Conservation (phyloP, 2,329 filamentous ascomycete genomes). For the Penicillium hordei region DNA sequence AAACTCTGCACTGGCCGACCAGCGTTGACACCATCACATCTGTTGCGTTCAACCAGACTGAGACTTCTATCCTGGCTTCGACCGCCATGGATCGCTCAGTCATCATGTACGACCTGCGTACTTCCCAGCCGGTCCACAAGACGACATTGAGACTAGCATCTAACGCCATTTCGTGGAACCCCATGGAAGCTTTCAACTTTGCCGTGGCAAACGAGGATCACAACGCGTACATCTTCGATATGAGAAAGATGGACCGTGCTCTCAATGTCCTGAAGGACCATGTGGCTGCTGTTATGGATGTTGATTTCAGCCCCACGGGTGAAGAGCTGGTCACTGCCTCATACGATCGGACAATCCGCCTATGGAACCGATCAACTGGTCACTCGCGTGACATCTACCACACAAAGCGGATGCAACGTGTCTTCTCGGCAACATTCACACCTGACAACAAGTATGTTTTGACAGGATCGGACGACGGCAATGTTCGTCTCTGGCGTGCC, state of each 20-base stretch:
- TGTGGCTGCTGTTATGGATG: conserved; percentile 90
- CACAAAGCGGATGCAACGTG: conserved; percentile 95
- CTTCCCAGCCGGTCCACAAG: conserved; percentile 77
- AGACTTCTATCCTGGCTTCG: conserved; percentile 86
- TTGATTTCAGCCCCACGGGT: conserved; percentile 92
- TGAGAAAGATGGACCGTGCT: conserved; percentile 83
- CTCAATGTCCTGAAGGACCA: conserved; percentile 89
- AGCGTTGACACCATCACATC: conserved; percentile 86
- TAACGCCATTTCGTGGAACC: conserved; percentile 88
- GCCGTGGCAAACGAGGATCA: conserved; percentile 93
- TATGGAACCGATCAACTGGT: conserved; percentile 78
- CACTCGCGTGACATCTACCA: conserved; percentile 93
- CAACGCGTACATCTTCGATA: conserved; percentile 90
- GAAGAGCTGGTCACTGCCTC: conserved; percentile 89
- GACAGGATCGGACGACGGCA: conserved; percentile 90
- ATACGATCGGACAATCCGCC: conserved; percentile 81
- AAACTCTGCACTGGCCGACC: conserved; percentile 83
- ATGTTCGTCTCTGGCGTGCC: conserved; percentile 84
- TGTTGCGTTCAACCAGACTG: conserved; percentile 87
- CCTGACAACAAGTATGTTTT: conserved; percentile 88
- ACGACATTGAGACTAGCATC: conserved; percentile 77
- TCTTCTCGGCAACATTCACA: conserved; percentile 81
- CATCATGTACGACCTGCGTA: conserved; percentile 89
- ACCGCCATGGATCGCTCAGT: conserved; percentile 82
- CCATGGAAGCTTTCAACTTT: conserved; percentile 95